Evolutionary conservation across 1,284 basidiomycete genomes (phyloP), one percentile per base, ranked within the genome.

Genomic region (Puccinia brachypodii): DNA sequence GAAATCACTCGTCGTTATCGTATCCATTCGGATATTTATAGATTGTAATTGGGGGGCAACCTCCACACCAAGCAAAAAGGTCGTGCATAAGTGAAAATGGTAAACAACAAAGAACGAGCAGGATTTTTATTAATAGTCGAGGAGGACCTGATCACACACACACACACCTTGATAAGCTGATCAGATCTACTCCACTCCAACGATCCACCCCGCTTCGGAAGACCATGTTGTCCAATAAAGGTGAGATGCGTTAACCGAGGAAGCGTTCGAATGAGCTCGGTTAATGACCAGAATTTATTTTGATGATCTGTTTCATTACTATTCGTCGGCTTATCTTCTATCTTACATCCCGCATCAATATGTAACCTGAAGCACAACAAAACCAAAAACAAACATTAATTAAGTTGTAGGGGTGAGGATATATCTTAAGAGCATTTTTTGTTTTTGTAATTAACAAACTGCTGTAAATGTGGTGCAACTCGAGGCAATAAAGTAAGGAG

Each of bases 1-100:
- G 47, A 81, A 74, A 19, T 38, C 31, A 19, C 28, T 42, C 28
- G 68, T 50, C 22, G 64, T 62, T 16, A 75, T 62, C 42, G 71
- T 56, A 40, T 73, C 79, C 58, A 74, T 68, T 53, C 79, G 68
- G 11, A 81, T 31, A 66, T 81, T 81, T 50, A 81, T 40, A n/a
- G 74, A 76, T 66, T 76, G 56, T 16, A 64, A 11, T 1, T n/a
- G 16, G 1, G 60, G 74, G 1, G 58, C 22, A 47, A 44, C 31
- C 74, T 76, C 58, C 36, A 68, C 11, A 56, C 50, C 4, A 66
- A 13, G n/a, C n/a, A n/a, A n/a, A n/a, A n/a, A n/a, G n/a, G n/a
- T n/a, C n/a, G n/a, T n/a, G n/a, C n/a, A n/a, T 66, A 7, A n/a
- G 40, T 62, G 3, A 40, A 40, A 40, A n/a, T 40, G 6, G 16